Conservation (phyloP, 805 yeast species). For the Cyberlindnera maritima region DNA sequence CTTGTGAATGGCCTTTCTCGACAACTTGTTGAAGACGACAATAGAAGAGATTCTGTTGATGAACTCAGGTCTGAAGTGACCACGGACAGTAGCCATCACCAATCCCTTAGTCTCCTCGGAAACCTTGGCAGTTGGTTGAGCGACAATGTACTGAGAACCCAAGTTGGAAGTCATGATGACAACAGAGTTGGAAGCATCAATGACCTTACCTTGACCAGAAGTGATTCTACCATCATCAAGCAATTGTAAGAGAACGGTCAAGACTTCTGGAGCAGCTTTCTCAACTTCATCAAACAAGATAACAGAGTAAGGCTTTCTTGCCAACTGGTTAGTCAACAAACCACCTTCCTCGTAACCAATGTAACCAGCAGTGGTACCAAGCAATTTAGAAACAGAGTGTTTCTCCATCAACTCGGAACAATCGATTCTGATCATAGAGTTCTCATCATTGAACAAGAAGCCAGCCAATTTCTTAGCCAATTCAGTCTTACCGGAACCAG, state of each 20-base stretch:
- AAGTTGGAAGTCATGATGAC: conserved; percentile 96
- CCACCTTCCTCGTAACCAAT: conserved; percentile 99
- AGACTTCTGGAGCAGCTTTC: conserved; percentile 97
- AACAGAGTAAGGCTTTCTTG: conserved; percentile 94
- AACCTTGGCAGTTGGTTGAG: conserved; percentile 61
- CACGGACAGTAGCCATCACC: conserved; percentile 81
- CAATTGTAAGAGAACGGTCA: conserved; percentile 87
- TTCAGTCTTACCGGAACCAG: conserved; percentile 98
- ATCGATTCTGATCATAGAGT: conserved; percentile 95
- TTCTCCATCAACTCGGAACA: conserved; percentile 96
- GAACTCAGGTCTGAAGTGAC: conserved; percentile 96
- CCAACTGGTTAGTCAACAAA: conserved; percentile 84
- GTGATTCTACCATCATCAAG: conserved; percentile 96
- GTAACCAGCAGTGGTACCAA: conserved; percentile 97
- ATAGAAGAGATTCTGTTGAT: conserved; percentile 93
- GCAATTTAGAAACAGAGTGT: conserved; percentile 89
- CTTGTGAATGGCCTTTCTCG: conserved; percentile 87
- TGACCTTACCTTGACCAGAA: conserved; percentile 88
- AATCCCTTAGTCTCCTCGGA: conserved; percentile 65
- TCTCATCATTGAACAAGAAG: conserved; percentile 92
- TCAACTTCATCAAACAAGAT: conserved; percentile 95
- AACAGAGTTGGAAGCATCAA: conserved; percentile 89
- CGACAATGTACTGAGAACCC: conserved; percentile 87
- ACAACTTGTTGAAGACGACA: conserved; percentile 88
- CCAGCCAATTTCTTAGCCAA: conserved; percentile 96